Evolutionary conservation across 2,329 filamentous ascomycete species (phyloP).

Genomic region (Trichoderma polysporum): DNA sequence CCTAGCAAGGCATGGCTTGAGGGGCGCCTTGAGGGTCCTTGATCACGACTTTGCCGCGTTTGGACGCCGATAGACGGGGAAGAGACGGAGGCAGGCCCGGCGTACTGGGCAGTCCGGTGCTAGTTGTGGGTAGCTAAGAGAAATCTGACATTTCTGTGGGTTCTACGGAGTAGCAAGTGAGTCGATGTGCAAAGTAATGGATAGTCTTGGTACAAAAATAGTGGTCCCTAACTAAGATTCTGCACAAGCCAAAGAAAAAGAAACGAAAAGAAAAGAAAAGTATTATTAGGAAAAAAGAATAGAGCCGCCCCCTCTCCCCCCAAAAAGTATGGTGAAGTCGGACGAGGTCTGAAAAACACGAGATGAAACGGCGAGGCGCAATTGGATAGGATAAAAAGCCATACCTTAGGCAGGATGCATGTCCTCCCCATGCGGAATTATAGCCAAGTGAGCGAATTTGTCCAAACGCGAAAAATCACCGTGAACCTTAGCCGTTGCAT

Average conservation of each 20-base stretch:
- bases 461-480: not conserved
- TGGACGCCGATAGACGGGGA: slow-evolving; percentile 3
- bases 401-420: not conserved
- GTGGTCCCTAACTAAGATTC: not conserved
- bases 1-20: slow-evolving; percentile 12
- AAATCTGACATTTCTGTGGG: not conserved
- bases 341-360: not conserved
- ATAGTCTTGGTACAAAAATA: not conserved
- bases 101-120: not conserved
- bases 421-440: not conserved
- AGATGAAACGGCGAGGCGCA: not conserved
- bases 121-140: too few relatives aligned
- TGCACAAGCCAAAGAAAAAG: not conserved
- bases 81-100: not conserved
- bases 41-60: slow-evolving; percentile 12
- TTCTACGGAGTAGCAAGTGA: too few relatives aligned
- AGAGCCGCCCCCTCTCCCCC: not conserved
- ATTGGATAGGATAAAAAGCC: not conserved
- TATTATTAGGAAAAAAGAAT: not conserved
- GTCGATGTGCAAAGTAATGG: too few relatives aligned
- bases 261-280: not conserved
- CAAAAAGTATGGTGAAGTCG: not conserved
- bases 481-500: not conserved
- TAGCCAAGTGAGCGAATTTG: slow-evolving; percentile 12
- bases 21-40: not conserved